Base-by-base conservation (phyloP, 306 rosid species). In the Rosa multiflora region DNA sequence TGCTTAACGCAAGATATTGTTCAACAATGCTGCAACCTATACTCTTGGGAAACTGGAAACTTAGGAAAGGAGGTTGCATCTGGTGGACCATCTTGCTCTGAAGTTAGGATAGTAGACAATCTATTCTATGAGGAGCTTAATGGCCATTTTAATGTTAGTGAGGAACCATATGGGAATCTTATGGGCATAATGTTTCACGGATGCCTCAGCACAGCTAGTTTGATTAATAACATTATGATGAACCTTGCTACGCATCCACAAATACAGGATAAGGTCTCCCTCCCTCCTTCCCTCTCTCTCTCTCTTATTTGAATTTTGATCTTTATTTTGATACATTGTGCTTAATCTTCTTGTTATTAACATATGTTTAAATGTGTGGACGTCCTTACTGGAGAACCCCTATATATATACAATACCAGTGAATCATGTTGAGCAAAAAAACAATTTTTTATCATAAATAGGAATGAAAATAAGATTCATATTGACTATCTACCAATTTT, bases 141-240 rank as follows among this genome's bases (percentile, higher is more conserved):
- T 56, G 86, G 72, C 76, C 81, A 74, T 70, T 69, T 72, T 78
- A 79, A 43, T 83, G 70, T 78, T 64, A 52, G 23, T 49, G 77
- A 82, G 67, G 98, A 90, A 67, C 71, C 88, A 73, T 88, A 70
- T 73, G 88, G 92, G 62, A 87, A 89, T 75, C 82, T 91, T 77
- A 88, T 93, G 97, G 89, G 92, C 21, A 75, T 91, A 82, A 91
- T 91, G 93, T 85, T 86, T 85, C 94, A 91, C 80, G 98, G 98
- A 86, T 87, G 91, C 85, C 87, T 88, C 72, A 86, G 91, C 78
- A 89, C 91, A 3, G 84, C 90, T 17, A 81, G 89, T 72, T 84
- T 93, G 87, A 87, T 93, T 17, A 73, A 85, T 73, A 86, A 84
- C 71, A 73, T 87, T 43, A 79, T 93, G 87, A 83, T 80, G 76